Percentiles rank a stretch among this genome's conserved stretches.
phyloP scores from a whole-genome alignment of 129 eudicot species.

The Apium graveolens region DNA sequence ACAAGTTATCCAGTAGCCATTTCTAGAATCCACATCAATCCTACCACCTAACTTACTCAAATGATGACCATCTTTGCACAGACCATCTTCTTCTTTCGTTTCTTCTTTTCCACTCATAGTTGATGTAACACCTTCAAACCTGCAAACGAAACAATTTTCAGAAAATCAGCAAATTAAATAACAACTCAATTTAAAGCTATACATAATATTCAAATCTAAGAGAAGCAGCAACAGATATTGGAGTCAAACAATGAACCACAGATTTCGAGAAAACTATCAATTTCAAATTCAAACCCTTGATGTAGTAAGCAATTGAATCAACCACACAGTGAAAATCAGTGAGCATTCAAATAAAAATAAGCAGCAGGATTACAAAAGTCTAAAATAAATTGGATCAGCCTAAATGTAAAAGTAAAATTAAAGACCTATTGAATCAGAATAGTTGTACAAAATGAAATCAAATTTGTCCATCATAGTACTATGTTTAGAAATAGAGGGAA shows the following conservation, averaged over 20 bases:
- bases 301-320: not conserved
- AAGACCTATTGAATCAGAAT: not conserved
- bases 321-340: not conserved
- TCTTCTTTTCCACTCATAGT: slow-evolving; percentile 34
- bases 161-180: not conserved
- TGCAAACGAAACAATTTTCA: not conserved
- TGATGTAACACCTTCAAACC: slow-evolving; percentile 20
- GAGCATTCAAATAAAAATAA: not conserved
- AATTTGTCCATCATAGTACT: not conserved
- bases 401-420: not conserved
- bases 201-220: not conserved
- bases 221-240: not conserved
- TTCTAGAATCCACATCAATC: slow-evolving; percentile 13
- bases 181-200: not conserved
- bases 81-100: slow-evolving; percentile 23
- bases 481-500: not conserved
- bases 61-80: slow-evolving; percentile 13
- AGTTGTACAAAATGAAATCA: not conserved
- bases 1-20: slow-evolving; percentile 19
- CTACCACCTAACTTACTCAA: slow-evolving; percentile 7
- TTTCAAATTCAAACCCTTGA: not conserved
- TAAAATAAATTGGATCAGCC: not conserved
- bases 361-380: not conserved
- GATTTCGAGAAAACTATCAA: not conserved
- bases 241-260: not conserved